Evolutionary conservation across 2,329 filamentous ascomycete genomes (phyloP).

Genomic region (Aspergillus versicolor): DNA sequence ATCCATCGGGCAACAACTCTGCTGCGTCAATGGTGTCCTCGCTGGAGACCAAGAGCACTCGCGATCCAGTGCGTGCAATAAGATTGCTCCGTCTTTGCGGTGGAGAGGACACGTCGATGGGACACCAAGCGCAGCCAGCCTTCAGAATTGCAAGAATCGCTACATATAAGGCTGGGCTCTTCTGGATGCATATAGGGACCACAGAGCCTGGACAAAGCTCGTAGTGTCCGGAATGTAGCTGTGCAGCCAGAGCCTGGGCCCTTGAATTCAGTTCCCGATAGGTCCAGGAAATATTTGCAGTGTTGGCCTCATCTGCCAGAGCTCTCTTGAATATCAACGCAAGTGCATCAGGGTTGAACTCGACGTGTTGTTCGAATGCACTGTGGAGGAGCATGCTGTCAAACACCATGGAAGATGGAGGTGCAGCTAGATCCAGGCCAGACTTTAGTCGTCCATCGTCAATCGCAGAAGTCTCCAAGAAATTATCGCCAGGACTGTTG

Average conservation of each 20-base stretch:
- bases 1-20: slow-evolving; percentile 22
- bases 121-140: slow-evolving; percentile 43
- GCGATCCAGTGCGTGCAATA: slow-evolving; percentile 35
- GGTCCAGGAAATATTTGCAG: slow-evolving; percentile 27
- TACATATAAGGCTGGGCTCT: slow-evolving; percentile 39
- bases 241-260: slow-evolving; percentile 32
- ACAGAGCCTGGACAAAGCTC: slow-evolving; percentile 7
- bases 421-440: slow-evolving; percentile 17
- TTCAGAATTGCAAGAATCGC: slow-evolving; percentile 45
- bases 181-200: slow-evolving; percentile 43
- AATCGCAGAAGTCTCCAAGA: slow-evolving; percentile 14
- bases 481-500: slow-evolving; percentile 20
- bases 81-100: slow-evolving; percentile 38
- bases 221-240: slow-evolving; percentile 19
- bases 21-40: slow-evolving; percentile 8
- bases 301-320: slow-evolving; percentile 20
- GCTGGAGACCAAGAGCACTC: slow-evolving; percentile 28
- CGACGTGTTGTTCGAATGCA: slow-evolving; percentile 29
- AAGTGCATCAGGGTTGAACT: slow-evolving; percentile 21
- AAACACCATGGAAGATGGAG: slow-evolving; percentile 8
- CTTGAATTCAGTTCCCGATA: slow-evolving; percentile 38
- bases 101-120: slow-evolving; percentile 42
- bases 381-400: slow-evolving; percentile 20
- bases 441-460: slow-evolving; percentile 18
- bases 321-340: slow-evolving; percentile 32